Conservation (phyloP, 140 eudicot genomes). For the Senecio squalidus region DNA sequence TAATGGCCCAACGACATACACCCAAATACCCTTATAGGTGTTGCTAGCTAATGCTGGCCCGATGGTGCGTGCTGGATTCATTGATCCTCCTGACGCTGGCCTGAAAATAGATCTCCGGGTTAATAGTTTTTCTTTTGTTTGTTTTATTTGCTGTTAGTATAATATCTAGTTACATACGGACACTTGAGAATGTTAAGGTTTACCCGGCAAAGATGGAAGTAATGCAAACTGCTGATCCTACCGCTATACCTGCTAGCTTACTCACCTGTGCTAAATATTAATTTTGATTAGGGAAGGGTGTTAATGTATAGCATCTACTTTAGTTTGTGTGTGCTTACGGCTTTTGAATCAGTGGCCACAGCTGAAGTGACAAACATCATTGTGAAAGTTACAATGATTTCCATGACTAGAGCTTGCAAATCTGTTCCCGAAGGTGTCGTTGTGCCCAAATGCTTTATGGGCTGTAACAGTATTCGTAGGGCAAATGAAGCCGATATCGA, state of each 20-base stretch:
- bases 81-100: slow-evolving; percentile 7
- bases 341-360: slow-evolving; percentile 62
- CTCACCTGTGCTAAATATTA: background rate
- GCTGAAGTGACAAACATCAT: slow-evolving; percentile 74
- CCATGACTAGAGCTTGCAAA: slow-evolving; percentile 51
- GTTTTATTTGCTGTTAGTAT: background rate
- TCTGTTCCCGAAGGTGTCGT: slow-evolving; percentile 56
- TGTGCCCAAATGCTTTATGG: slow-evolving; percentile 44
- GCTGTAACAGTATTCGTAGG: slow-evolving; percentile 31
- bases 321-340: slow-evolving; percentile 30
- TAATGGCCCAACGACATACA: background rate
- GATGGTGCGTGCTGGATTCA: slow-evolving; percentile 16
- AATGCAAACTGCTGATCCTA: background rate
- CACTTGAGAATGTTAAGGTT: background rate
- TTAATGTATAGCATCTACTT: background rate
- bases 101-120: background rate
- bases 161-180: background rate
- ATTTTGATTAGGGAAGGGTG: background rate
- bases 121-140: background rate
- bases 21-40: slow-evolving; percentile 12
- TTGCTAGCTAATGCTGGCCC: slow-evolving; percentile 13
- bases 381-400: slow-evolving; percentile 50
- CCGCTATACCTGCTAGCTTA: background rate
- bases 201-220: background rate
- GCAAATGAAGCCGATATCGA: slow-evolving; percentile 43